Conservation (phyloP, 805 yeast genomes). For the Nakazawaea wyomingensis region DNA sequence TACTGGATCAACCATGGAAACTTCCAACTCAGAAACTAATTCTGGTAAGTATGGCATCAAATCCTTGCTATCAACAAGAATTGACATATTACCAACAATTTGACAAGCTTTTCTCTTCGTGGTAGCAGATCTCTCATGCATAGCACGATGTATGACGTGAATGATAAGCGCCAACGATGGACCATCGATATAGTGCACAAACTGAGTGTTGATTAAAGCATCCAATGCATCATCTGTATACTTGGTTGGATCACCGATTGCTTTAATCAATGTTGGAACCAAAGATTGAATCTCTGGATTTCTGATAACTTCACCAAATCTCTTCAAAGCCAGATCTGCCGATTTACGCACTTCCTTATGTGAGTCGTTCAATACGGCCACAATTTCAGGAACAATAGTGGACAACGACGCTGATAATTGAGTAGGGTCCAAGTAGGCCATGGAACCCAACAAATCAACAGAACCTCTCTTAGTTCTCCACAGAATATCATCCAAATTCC, state of each 20-base stretch:
- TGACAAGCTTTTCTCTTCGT: conserved; percentile 94
- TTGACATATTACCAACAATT: conserved; percentile 98
- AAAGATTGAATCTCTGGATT: conserved; percentile 94
- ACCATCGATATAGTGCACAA: conserved; percentile 96
- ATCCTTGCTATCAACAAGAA: conserved; percentile 85
- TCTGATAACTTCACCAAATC: conserved; percentile 95
- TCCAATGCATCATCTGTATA: conserved; percentile 86
- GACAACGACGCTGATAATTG: conserved; percentile 88
- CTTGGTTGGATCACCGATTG: conserved; percentile 94
- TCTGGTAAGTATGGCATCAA: conserved; percentile 76
- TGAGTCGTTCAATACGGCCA: conserved; percentile 87
- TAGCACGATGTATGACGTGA: conserved; percentile 93
- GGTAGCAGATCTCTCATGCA: conserved; percentile 89
- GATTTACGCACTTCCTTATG: conserved; percentile 97
- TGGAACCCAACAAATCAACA: conserved; percentile 90
- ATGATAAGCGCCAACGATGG: conserved; percentile 94
- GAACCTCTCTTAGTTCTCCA: conserved; percentile 98
- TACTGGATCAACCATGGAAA: conserved; percentile 98
- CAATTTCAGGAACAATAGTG: conserved; percentile 92
- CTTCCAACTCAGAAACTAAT: conserved; percentile 76
- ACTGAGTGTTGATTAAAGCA: conserved; percentile 81
- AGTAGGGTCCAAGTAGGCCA: conserved; percentile 96
- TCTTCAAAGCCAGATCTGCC: conserved; percentile 80
- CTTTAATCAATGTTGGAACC: conserved; percentile 82
- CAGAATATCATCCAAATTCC: conserved; percentile 78